These are phyloP conservation scores for Stachybotrys elegans DNA, from an alignment of 2,329 filamentous ascomycete species.

Conservation along the genomic window DNA sequence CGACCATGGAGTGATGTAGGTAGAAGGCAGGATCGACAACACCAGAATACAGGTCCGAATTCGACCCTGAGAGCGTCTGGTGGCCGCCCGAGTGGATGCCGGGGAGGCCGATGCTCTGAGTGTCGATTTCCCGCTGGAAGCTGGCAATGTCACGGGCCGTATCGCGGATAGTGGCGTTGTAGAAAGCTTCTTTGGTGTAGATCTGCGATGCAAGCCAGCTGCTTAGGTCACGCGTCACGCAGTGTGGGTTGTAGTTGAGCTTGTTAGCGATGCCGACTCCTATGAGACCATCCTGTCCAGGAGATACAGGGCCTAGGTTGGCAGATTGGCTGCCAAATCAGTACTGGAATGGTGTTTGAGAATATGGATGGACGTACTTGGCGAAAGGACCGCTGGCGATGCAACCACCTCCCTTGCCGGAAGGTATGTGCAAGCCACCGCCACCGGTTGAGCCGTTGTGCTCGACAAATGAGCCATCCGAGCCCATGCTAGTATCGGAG, in stretches of 20 bases:
- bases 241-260: slow-evolving; percentile 3
- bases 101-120: slow-evolving; percentile 1
- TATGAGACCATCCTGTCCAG: slow-evolving; percentile 1
- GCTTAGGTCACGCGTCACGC: slow-evolving; percentile 2
- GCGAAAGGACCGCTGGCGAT: slow-evolving; percentile 1
- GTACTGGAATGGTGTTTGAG: too few species aligned
- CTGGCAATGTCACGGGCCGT: slow-evolving; percentile 2
- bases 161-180: not conserved
- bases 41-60: slow-evolving; percentile 3
- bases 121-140: slow-evolving; percentile 1
- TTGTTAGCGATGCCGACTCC: slow-evolving; percentile 1
- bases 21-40: slow-evolving; percentile 2
- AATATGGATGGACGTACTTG: not conserved
- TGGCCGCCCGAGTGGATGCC: slow-evolving; percentile 1
- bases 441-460: slow-evolving; percentile 1
- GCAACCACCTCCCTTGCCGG: not conserved
- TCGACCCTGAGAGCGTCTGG: not conserved
- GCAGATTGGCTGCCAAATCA: not conserved
- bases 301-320: slow-evolving; percentile 1
- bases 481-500: slow-evolving; percentile 1
- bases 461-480: slow-evolving; percentile 1
- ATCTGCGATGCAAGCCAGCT: slow-evolving; percentile 1
- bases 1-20: not conserved
- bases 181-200: slow-evolving; percentile 1
- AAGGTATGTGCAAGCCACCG: not conserved